A percentile compares a stretch with the other conserved stretches of the same genome.
Evolutionary conservation across 441 rosid genomes (phyloP).

Genomic region (Pelargonium myrrhifolium): DNA sequence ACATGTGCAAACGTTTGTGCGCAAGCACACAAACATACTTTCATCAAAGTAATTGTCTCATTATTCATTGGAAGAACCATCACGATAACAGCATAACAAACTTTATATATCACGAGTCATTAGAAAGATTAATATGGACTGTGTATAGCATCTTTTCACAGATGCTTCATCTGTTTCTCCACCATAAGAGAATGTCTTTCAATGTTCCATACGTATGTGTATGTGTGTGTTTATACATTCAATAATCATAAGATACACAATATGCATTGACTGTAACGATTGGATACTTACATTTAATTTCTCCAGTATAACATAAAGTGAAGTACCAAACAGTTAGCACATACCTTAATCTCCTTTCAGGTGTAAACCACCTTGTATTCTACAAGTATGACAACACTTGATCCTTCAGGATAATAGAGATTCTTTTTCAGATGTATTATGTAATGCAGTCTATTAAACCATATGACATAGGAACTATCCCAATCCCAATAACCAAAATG

Average conservation of each 20-base stretch:
- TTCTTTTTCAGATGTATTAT: neutral
- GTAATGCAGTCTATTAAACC: neutral
- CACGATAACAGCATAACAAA: too few species aligned
- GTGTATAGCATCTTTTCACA: too few species aligned
- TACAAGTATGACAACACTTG: conserved; percentile 4
- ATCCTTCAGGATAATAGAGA: conserved; percentile 1
- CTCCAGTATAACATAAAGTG: neutral
- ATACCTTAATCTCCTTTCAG: conserved; percentile 4
- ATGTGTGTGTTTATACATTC: too few species aligned
- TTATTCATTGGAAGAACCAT: too few species aligned
- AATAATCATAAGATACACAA: neutral
- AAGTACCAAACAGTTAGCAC: conserved; percentile 3
- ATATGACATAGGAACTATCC: neutral
- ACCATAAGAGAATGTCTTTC: too few species aligned
- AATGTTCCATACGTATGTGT: neutral
- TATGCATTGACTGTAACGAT: neutral
- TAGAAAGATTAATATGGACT: too few species aligned
- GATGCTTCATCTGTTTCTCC: too few species aligned
- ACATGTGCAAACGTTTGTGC: neutral
- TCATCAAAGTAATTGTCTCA: too few species aligned
- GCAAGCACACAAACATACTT: too few species aligned
- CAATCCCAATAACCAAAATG: neutral
- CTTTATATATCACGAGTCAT: too few species aligned
- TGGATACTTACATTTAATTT: neutral
- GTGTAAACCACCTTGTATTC: conserved; percentile 1